phyloP scores from a whole-genome alignment of 495 filamentous ascomycete genomes.

The Talaromyces proteolyticus region DNA sequence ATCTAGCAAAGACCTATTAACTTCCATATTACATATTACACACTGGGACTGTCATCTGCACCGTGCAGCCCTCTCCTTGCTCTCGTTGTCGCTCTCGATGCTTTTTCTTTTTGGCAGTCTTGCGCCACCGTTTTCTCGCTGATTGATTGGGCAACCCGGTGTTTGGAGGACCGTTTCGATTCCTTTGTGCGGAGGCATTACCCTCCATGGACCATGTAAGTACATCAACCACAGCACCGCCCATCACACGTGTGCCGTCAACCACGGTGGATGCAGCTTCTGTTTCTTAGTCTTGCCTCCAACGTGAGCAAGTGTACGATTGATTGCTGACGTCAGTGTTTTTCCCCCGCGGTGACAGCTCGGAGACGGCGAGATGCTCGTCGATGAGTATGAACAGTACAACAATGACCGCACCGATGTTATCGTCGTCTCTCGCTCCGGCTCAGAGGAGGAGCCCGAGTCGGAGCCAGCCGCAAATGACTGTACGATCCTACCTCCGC shows the following conservation, averaged over 20 bases:
- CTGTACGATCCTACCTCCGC: conserved; percentile 46
- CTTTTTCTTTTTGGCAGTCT: too few relatives aligned
- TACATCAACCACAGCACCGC: conserved; percentile 1
- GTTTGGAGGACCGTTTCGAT: conserved; percentile 10
- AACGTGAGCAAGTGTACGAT: conserved; percentile 15
- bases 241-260: too few relatives aligned
- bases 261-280: too few relatives aligned
- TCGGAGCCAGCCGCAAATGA: conserved; percentile 61
- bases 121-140: too few relatives aligned
- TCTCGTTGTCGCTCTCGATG: too few relatives aligned
- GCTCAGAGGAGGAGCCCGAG: conserved; percentile 45
- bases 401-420: conserved; percentile 76
- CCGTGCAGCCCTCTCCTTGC: too few relatives aligned
- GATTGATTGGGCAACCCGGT: too few relatives aligned
- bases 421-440: conserved; percentile 74
- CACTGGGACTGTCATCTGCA: too few relatives aligned
- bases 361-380: conserved; percentile 56
- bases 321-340: conserved; percentile 18
- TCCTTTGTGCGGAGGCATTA: conserved; percentile 25
- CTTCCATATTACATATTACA: too few relatives aligned
- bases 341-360: conserved; percentile 19
- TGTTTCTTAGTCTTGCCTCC: too few relatives aligned
- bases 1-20: too few relatives aligned
- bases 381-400: conserved; percentile 67
- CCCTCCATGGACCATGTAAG: conserved; percentile 46